phyloP scores from a whole-genome alignment of 257 asterid species.

The Rubia yunnanensis region DNA sequence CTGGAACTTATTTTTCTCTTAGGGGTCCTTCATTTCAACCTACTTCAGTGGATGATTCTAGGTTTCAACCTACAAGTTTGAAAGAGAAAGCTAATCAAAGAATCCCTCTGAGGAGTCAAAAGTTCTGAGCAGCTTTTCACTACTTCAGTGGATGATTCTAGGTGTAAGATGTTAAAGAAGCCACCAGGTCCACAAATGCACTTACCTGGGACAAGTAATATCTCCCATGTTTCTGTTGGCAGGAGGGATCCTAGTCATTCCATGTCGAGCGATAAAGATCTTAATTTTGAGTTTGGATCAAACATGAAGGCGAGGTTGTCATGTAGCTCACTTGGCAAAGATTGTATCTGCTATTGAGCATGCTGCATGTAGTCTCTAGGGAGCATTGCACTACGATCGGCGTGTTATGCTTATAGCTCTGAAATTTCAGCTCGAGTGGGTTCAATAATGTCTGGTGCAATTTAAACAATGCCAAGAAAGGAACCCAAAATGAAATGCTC shows the following conservation, averaged over 20 bases:
- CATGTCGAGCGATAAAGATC: slow-evolving; percentile 46
- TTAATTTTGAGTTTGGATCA: slow-evolving; percentile 66
- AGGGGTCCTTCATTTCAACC: slow-evolving; percentile 29
- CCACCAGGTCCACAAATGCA: slow-evolving; percentile 13
- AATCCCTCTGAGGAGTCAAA: slow-evolving; percentile 23
- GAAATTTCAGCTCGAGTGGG: too few relatives aligned
- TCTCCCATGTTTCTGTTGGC: slow-evolving; percentile 43
- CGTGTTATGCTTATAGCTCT: too few relatives aligned
- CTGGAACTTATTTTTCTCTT: slow-evolving; percentile 23
- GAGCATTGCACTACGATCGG: background rate
- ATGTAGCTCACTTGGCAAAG: slow-evolving; percentile 48
- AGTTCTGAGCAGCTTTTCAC: slow-evolving; percentile 32
- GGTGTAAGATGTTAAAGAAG: slow-evolving; percentile 31
- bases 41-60: too few relatives aligned
- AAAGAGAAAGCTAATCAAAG: slow-evolving; percentile 24
- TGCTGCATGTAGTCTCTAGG: too few relatives aligned
- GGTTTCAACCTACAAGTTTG: slow-evolving; percentile 25
- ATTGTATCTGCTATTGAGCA: slow-evolving; percentile 42
- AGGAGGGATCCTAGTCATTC: slow-evolving; percentile 29
- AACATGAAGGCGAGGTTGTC: slow-evolving; percentile 45
- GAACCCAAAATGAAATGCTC: too few relatives aligned
- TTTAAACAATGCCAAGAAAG: too few relatives aligned
- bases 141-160: slow-evolving; percentile 15
- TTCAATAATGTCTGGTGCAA: too few relatives aligned
- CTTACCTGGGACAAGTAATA: slow-evolving; percentile 30